A percentile compares a stretch with the other conserved stretches of the same genome.
phyloP scores from a whole-genome alignment of 768 basidiomycete species.

The Suillus fuscotomentosus region DNA sequence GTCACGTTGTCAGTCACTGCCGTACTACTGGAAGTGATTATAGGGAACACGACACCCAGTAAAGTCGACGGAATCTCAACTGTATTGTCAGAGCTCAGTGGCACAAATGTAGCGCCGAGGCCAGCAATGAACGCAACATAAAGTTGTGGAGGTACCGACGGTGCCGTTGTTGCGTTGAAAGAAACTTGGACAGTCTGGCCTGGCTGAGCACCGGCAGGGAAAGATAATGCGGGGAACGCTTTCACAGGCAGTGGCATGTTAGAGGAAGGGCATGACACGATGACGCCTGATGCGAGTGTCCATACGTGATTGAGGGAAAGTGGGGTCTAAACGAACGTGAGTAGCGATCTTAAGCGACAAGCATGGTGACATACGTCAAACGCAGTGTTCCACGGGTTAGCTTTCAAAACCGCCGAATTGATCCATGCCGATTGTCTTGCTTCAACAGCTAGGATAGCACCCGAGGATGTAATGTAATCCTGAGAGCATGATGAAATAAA shows the following conservation, averaged over 20 bases:
- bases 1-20: constrained; percentile 38
- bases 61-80: constrained; percentile 26
- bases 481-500: constrained; percentile 11
- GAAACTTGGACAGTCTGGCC: constrained; percentile 29
- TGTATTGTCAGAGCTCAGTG: constrained; percentile 19
- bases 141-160: constrained; percentile 12
- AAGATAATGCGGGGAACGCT: constrained; percentile 43
- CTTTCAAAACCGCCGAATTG: constrained; percentile 37
- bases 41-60: constrained; percentile 34
- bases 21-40: constrained; percentile 31
- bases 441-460: constrained; percentile 57
- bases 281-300: constrained; percentile 44
- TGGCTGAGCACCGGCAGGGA: constrained; percentile 30
- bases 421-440: constrained; percentile 54
- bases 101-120: constrained; percentile 31
- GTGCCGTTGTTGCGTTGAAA: constrained; percentile 15
- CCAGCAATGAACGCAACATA: constrained; percentile 37
- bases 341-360: neutral
- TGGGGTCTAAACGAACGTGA: constrained; percentile 28
- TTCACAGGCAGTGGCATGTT: constrained; percentile 51
- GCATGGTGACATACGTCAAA: constrained; percentile 35
- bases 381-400: constrained; percentile 44
- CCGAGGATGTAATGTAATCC: constrained; percentile 52
- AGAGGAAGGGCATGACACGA: constrained; percentile 45
- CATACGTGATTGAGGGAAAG: constrained; percentile 43